Base-by-base conservation (phyloP, 441 rosid species). In the Biscutella laevigata region DNA sequence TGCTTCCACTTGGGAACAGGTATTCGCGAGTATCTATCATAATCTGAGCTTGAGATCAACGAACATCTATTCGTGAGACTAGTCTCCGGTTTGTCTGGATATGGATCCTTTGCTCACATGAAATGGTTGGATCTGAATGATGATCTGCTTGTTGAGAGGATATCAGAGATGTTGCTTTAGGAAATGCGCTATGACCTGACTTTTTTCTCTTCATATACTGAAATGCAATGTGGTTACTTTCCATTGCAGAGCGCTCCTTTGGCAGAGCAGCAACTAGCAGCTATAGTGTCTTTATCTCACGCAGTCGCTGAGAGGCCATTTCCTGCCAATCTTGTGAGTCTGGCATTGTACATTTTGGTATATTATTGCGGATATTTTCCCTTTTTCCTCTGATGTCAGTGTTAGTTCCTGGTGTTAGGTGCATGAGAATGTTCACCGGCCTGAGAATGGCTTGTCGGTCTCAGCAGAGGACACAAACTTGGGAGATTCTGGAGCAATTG, bases 1-100 rank as follows among this genome's bases (percentile, higher is more conserved):
- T 75, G 81, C 96, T 67, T 92, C 95, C 27, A 77, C 83, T 49
- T 91, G 98, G 98, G 98, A 91, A 61, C 94, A 83, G 89, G 98
- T 90, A 65, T 42, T 35, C 46, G 10, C 39, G 8, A 60, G 39
- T 1, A 10, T 32, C 8, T 12, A 2, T 43, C 19, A 29, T 24
- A 13, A 43, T 72, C 60, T 29, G 51, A 20, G 41, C 6, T 25
- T 33, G 16, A 28, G 53, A 68, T 64, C 39, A 19, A 9, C 6
- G 38, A 21, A 40, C 3, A 14, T 14, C 43, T 11, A 15, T 29
- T 43, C 36, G 56, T 21, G 7, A 34, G n/a, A 4, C 4, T 55
- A 1, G 40, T 59, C 8, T 24, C 35, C 20, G 5, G 2, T 56
- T 33, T 43, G 10, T 4, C 15, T 3, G n/a, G 22, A 41, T 27